Base-by-base conservation (phyloP, 2,329 filamentous ascomycete genomes). In the Microdochium paspali region DNA sequence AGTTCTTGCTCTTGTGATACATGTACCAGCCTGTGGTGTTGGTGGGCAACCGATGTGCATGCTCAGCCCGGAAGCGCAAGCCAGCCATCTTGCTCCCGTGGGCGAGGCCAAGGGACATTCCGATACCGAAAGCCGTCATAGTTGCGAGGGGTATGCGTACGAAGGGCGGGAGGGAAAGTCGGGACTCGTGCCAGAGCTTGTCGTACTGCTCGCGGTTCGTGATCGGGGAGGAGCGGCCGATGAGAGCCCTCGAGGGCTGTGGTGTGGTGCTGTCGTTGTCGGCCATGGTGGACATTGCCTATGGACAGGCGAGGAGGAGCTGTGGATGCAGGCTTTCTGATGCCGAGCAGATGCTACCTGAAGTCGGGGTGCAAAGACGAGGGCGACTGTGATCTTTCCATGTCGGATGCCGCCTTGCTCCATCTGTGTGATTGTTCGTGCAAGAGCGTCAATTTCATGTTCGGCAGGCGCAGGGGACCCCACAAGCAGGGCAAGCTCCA, bases 1-100 rank as follows among this genome's bases (percentile, higher is more conserved):
- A 97, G 67, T 95, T 97, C 67, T 97, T 97, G 62, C 82, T 88
- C 69, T 96, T 96, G 72, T 97, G 91, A 66, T 98, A 98, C n/a
- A 97, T 79, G 63, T 91, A 98, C 93, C 93, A 98, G 18, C 90
- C 91, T 2, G 83, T 80, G 24, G 87, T 83, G 1, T 84, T 84
- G 3, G 80, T 82, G 20, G 93, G 93, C 52, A 96, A 81, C 54
- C 91, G 87, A 72, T 98, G 93, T 1, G 93, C 90, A 62, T 98
- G 95, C 68, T 98, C 93, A 50, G 93, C 93, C 47, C 91, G 85
- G 70, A 96, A 98, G 32, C 86, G 85, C 49, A 95, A 74, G 46
- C 86, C 84, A 1, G 87, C 80, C 61, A 78, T 82, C 59, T 82
- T 82, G 49, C 82, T 83, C 23, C 88, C 89, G 48, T 90, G 80